Evolutionary conservation across 495 filamentous ascomycete genomes (phyloP).

Genomic region (Chlorociboria aeruginascens): DNA sequence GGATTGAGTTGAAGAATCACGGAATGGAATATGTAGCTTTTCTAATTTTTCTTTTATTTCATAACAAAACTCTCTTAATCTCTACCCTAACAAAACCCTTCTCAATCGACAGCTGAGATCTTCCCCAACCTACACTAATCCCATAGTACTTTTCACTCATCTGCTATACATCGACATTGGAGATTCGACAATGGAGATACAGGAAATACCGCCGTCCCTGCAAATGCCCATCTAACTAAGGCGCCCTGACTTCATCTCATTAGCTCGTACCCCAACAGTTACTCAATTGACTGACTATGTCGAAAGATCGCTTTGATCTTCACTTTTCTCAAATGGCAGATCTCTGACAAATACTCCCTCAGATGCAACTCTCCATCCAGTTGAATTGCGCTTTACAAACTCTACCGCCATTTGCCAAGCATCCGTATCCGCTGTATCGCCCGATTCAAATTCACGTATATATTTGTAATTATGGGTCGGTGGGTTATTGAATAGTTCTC

Average conservation of each 20-base stretch:
- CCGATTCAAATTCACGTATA: constrained; percentile 30
- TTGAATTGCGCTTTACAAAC: constrained; percentile 21
- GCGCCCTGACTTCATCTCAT: constrained; percentile 6
- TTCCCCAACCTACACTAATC: too few species aligned
- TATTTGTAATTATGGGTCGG: constrained; percentile 23
- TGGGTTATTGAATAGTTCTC: constrained; percentile 21
- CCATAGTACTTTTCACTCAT: too few species aligned
- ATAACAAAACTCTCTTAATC: too few species aligned
- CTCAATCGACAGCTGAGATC: too few species aligned
- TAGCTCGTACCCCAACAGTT: neutral
- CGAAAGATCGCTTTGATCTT: constrained; percentile 15
- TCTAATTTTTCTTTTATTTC: too few species aligned
- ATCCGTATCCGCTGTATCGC: constrained; percentile 29
- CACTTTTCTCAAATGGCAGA: constrained; percentile 4
- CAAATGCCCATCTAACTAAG: constrained; percentile 15
- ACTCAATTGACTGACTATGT: constrained; percentile 16
- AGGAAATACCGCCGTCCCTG: constrained; percentile 15
- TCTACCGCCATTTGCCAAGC: constrained; percentile 32
- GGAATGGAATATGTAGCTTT: too few species aligned
- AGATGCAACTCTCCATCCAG: constrained; percentile 27
- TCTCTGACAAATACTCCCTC: constrained; percentile 28
- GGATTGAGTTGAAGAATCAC: too few species aligned
- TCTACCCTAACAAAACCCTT: too few species aligned
- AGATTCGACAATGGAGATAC: constrained; percentile 15
- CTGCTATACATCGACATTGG: neutral